These are phyloP conservation scores for Gigaspora rosea DNA, from an alignment of 192 early-diverging fungal species.

Conservation along the genomic window DNA sequence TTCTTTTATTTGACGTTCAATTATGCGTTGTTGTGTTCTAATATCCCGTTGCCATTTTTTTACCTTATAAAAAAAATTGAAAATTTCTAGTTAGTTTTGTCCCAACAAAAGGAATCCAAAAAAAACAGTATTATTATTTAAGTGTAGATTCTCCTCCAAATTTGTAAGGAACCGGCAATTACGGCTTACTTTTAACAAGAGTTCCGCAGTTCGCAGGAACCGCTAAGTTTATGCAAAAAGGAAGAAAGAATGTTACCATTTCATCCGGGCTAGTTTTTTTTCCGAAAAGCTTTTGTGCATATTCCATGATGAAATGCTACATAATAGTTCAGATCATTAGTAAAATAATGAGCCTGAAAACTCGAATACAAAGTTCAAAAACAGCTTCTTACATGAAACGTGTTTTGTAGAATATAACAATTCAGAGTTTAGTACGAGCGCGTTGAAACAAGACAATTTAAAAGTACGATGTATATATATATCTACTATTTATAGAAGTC, in stretches of 20 bases:
- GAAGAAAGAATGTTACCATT: constrained; percentile 43
- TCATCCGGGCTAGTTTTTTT: constrained; percentile 59
- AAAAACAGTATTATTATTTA: neutral
- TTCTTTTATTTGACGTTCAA: constrained; percentile 79
- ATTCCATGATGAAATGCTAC: constrained; percentile 33
- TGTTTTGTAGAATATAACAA: too few relatives aligned
- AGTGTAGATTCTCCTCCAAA: too few relatives aligned
- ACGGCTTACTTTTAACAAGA: neutral
- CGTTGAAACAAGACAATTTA: too few relatives aligned
- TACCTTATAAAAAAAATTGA: constrained; percentile 54
- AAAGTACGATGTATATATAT: too few relatives aligned
- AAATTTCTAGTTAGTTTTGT: neutral
- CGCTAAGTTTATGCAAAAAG: too few relatives aligned
- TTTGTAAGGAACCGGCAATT: neutral
- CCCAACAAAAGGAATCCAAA: neutral
- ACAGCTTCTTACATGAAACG: neutral
- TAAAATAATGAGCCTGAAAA: neutral
- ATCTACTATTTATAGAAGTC: too few relatives aligned
- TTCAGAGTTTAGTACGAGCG: too few relatives aligned
- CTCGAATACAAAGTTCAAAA: neutral
- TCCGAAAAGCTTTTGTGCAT: constrained; percentile 61
- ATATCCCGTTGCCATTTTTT: constrained; percentile 90
- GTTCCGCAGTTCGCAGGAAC: too few relatives aligned
- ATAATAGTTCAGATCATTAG: neutral
- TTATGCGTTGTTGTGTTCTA: constrained; percentile 78